A percentile compares a stretch with the other conserved stretches of the same genome.
phyloP scores from a whole-genome alignment of 495 filamentous ascomycete species.

The Delitschia confertaspora region DNA sequence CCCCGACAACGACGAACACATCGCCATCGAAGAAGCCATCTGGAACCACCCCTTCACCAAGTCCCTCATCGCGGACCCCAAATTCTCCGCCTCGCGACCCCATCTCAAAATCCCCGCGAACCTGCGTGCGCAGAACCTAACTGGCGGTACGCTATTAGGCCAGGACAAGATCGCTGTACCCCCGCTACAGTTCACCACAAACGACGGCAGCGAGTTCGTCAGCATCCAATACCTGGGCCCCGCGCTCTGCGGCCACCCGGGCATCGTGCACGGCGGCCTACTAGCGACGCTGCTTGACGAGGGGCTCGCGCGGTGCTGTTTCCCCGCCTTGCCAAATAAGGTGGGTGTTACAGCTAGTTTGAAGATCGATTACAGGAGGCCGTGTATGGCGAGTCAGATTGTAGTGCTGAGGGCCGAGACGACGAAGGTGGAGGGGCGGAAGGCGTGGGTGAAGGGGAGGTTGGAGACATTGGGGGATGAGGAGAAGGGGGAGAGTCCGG shows the following conservation, averaged over 20 bases:
- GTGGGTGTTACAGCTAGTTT: slow-evolving; percentile 86
- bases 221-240: slow-evolving; percentile 71
- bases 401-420: slow-evolving; percentile 74
- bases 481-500: slow-evolving; percentile 36
- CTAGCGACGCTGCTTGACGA: slow-evolving; percentile 90
- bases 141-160: slow-evolving; percentile 69
- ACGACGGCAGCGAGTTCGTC: slow-evolving; percentile 60
- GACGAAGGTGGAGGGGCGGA: slow-evolving; percentile 81
- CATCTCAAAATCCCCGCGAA: slow-evolving; percentile 71
- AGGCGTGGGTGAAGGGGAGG: slow-evolving; percentile 89
- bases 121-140: slow-evolving; percentile 65
- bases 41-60: slow-evolving; percentile 61
- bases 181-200: slow-evolving; percentile 65
- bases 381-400: slow-evolving; percentile 66
- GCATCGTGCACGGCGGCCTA: slow-evolving; percentile 85
- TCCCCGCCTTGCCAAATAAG: slow-evolving; percentile 79
- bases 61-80: slow-evolving; percentile 56
- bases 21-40: slow-evolving; percentile 60
- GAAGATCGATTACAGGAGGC: slow-evolving; percentile 79
- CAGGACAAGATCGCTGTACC: slow-evolving; percentile 72
- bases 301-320: slow-evolving; percentile 82
- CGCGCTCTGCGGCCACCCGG: slow-evolving; percentile 82
- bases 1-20: slow-evolving; percentile 47
- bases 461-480: slow-evolving; percentile 69
- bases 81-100: slow-evolving; percentile 69